A percentile compares a stretch with the other conserved stretches of the same genome.
Evolutionary conservation across 148 eudicot genomes (phyloP).

Genomic region (Rhododendron molle): DNA sequence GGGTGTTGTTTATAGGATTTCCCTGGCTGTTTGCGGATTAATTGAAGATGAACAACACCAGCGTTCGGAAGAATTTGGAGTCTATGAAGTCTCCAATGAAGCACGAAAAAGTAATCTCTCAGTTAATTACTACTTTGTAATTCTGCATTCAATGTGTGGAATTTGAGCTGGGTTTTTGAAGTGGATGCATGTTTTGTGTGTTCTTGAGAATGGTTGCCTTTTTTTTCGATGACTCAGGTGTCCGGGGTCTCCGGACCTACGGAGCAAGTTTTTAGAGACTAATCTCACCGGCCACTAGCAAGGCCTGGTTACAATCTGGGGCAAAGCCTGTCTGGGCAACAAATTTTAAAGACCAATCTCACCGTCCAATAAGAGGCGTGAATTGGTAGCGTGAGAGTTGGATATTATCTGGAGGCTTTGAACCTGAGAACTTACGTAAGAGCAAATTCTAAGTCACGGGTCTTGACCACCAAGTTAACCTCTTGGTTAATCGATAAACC

Average conservation of each 20-base stretch:
- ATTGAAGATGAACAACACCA: background rate
- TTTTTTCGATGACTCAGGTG: background rate
- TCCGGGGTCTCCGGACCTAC: too few species aligned
- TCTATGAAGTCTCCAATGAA: background rate
- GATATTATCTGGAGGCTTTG: too few species aligned
- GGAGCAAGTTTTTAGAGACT: too few species aligned
- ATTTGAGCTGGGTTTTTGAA: background rate
- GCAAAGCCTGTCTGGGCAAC: too few species aligned
- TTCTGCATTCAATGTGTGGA: background rate
- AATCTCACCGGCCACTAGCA: too few species aligned
- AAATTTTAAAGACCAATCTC: too few species aligned
- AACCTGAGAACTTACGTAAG: too few species aligned
- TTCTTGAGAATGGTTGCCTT: background rate
- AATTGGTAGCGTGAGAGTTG: too few species aligned
- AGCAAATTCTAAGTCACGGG: too few species aligned
- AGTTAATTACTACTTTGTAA: background rate
- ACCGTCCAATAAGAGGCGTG: too few species aligned
- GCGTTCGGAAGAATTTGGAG: background rate
- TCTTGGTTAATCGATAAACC: background rate
- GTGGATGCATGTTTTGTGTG: background rate
- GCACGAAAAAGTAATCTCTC: background rate
- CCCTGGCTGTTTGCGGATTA: background rate
- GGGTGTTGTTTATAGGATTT: background rate
- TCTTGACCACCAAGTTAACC: background rate
- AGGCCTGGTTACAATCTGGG: too few species aligned